Percentiles rank a stretch among this genome's conserved stretches.
phyloP scores from a whole-genome alignment of 2,329 filamentous ascomycete species.

The Talaromyces sp. region DNA sequence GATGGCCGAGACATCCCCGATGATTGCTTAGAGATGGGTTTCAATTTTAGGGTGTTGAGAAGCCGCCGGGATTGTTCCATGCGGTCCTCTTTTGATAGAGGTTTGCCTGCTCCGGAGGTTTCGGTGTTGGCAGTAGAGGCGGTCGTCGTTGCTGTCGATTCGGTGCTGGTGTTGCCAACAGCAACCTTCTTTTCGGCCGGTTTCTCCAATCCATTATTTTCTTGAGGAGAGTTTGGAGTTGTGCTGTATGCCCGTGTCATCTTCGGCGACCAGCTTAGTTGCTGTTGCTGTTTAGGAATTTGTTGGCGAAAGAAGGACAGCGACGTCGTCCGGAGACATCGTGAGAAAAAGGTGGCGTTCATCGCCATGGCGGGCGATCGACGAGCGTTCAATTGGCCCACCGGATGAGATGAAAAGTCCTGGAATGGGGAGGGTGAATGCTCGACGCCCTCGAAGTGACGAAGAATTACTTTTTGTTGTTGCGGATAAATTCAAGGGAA shows the following conservation, averaged over 20 bases:
- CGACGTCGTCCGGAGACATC: neutral
- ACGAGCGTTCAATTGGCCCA: neutral
- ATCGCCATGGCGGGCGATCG: neutral
- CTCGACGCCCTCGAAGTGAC: neutral
- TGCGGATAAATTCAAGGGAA: neutral
- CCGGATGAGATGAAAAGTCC: neutral
- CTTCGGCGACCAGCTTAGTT: neutral
- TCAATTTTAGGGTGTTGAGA: neutral
- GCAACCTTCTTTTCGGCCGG: neutral
- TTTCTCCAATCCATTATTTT: neutral
- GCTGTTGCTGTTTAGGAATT: neutral
- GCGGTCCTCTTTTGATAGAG: neutral
- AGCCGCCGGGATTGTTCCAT: neutral
- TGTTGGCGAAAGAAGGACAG: neutral
- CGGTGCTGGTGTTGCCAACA: neutral
- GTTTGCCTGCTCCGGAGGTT: neutral
- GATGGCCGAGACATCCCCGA: no score
- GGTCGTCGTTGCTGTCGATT: neutral
- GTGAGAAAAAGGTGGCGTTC: neutral
- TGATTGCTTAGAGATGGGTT: neutral
- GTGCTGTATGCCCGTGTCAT: neutral
- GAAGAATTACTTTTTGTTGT: neutral
- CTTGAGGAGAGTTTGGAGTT: neutral
- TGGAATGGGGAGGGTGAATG: neutral
- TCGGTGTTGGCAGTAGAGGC: neutral